Conservation (phyloP, 192 early-diverging fungal species). For the Coemansia furcata region DNA sequence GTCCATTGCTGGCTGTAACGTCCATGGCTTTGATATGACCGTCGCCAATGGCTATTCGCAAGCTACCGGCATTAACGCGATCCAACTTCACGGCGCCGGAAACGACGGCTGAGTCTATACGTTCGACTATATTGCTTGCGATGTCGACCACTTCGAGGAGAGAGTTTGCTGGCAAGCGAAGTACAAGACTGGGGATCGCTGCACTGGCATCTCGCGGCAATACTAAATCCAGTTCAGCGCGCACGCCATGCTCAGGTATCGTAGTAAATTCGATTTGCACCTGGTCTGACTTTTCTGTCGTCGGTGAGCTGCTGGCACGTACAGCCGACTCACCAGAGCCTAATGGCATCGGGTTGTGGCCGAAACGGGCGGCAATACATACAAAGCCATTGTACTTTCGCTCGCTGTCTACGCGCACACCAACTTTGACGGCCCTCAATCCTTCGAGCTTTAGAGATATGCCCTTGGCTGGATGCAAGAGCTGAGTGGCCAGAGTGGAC, state of each 20-base stretch:
- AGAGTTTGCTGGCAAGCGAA: slow-evolving; percentile 29
- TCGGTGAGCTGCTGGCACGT: neutral
- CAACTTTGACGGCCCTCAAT: neutral
- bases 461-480: slow-evolving; percentile 5
- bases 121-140: neutral
- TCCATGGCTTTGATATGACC: slow-evolving; percentile 13
- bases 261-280: neutral
- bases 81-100: slow-evolving; percentile 10
- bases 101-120: slow-evolving; percentile 26
- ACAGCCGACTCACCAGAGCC: neutral
- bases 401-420: slow-evolving; percentile 10
- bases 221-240: neutral
- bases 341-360: neutral
- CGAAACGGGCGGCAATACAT: neutral
- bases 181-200: slow-evolving; percentile 5
- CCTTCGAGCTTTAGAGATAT: slow-evolving; percentile 14
- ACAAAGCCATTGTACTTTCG: slow-evolving; percentile 3
- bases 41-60: slow-evolving; percentile 27
- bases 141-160: slow-evolving; percentile 5
- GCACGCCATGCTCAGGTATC: neutral
- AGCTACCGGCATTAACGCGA: neutral
- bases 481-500: slow-evolving; percentile 5
- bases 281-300: neutral
- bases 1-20: neutral
- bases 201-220: neutral